phyloP scores from a whole-genome alignment of 805 yeast species.

The Lipomyces kockii region DNA sequence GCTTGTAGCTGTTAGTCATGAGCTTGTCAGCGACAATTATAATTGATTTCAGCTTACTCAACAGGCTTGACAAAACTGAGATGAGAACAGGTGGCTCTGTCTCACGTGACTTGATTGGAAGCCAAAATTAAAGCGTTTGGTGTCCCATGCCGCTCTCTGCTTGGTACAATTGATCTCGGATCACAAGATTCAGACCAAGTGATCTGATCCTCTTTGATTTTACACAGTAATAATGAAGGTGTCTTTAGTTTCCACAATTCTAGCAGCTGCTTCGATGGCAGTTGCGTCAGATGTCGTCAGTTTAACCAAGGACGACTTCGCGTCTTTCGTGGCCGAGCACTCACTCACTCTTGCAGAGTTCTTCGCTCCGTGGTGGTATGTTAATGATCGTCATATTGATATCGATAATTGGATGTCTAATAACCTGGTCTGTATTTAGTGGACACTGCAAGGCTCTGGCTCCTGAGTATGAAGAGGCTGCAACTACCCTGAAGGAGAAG shows the following conservation, averaged over 20 bases:
- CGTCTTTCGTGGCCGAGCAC: conserved; percentile 66
- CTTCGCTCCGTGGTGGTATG: conserved; percentile 84
- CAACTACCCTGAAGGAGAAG: conserved; percentile 62
- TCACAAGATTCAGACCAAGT: background rate
- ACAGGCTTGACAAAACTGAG: too few relatives aligned
- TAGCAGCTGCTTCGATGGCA: conserved; percentile 25
- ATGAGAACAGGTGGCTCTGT: background rate
- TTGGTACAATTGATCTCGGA: background rate
- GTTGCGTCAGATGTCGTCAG: conserved; percentile 87
- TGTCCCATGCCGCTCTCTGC: background rate
- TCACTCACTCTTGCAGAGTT: conserved; percentile 84
- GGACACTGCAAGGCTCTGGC: conserved; percentile 89
- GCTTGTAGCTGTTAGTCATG: too few relatives aligned
- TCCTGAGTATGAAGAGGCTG: conserved; percentile 78
- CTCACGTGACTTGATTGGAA: background rate
- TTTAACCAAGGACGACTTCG: conserved; percentile 68
- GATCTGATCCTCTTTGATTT: background rate
- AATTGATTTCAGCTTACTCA: too few relatives aligned
- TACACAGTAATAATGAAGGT: conserved; percentile 23
- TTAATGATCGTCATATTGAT: background rate
- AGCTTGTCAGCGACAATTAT: too few relatives aligned
- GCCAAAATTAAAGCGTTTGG: background rate
- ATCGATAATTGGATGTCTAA: background rate
- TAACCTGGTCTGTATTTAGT: conserved; percentile 44
- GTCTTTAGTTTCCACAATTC: conserved; percentile 16